phyloP scores from a whole-genome alignment of 2,329 filamentous ascomycete genomes.

The Nemania abortiva region DNA sequence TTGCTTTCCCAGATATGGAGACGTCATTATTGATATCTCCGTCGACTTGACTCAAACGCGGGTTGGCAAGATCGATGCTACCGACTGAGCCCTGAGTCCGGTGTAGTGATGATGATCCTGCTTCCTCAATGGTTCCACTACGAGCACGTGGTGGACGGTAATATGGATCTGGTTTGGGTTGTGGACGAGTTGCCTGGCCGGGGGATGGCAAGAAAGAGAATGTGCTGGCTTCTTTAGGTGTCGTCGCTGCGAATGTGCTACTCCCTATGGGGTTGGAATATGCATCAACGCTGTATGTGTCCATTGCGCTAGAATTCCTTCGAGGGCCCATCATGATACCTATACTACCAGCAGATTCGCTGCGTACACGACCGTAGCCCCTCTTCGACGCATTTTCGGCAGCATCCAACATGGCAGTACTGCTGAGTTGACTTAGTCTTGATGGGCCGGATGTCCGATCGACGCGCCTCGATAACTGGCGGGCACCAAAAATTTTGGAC shows the following conservation, averaged over 20 bases:
- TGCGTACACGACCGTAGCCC: constrained; percentile 70
- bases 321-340: constrained; percentile 60
- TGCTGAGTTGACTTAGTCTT: constrained; percentile 85
- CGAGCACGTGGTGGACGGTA: constrained; percentile 86
- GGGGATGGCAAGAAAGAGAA: constrained; percentile 78
- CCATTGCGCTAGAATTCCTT: constrained; percentile 67
- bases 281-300: constrained; percentile 62
- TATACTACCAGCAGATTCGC: constrained; percentile 71
- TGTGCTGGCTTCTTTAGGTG: constrained; percentile 75
- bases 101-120: constrained; percentile 52
- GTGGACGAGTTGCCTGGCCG: constrained; percentile 58
- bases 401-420: constrained; percentile 78
- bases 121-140: constrained; percentile 69
- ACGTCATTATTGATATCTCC: constrained; percentile 55
- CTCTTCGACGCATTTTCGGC: constrained; percentile 74
- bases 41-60: constrained; percentile 55
- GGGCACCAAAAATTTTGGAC: constrained; percentile 90
- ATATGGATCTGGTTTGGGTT: constrained; percentile 77
- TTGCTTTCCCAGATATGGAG: constrained; percentile 58
- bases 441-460: constrained; percentile 71
- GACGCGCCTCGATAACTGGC: constrained; percentile 84
- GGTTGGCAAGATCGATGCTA: constrained; percentile 55
- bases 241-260: constrained; percentile 78
- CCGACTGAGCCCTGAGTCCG: constrained; percentile 54
- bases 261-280: constrained; percentile 64